phyloP scores from a whole-genome alignment of 1,284 basidiomycete species.

The Ganoderma boninense region DNA sequence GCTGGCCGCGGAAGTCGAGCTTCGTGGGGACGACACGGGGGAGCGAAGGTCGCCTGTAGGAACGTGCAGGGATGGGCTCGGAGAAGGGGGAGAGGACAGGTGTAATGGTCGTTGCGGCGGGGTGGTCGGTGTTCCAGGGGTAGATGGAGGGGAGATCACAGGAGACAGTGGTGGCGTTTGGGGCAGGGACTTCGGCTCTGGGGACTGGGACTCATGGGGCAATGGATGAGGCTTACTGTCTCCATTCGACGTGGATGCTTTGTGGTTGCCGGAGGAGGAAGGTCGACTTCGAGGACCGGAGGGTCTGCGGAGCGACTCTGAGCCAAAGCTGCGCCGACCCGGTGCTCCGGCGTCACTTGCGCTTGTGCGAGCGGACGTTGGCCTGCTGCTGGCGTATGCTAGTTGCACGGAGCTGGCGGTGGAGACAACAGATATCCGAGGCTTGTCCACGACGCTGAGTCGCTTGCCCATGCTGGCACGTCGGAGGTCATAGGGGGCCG shows the following conservation, averaged over 20 bases:
- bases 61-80: constrained; percentile 28
- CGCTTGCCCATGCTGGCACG: constrained; percentile 36
- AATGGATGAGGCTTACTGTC: constrained; percentile 20
- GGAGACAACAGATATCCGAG: constrained; percentile 38
- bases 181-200: constrained; percentile 23
- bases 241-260: constrained; percentile 12
- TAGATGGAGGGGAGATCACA: constrained; percentile 30
- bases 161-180: constrained; percentile 29
- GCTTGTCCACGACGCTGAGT: constrained; percentile 33
- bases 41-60: constrained; percentile 20
- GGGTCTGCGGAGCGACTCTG: constrained; percentile 27
- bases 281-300: constrained; percentile 27
- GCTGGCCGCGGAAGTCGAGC: constrained; percentile 46
- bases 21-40: constrained; percentile 41
- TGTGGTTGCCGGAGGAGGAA: constrained; percentile 21
- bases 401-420: constrained; percentile 40
- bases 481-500: constrained; percentile 32
- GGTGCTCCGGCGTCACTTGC: constrained; percentile 31
- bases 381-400: constrained; percentile 41
- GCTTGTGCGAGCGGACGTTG: constrained; percentile 32
- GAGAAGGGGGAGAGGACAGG: constrained; percentile 25
- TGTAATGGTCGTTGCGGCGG: constrained; percentile 23
- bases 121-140: constrained; percentile 24
- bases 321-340: constrained; percentile 26
- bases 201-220: constrained; percentile 13